Evolutionary conservation across 805 yeast species (phyloP), one percentile per base, ranked within the genome.

Genomic region (Nakazawaea holstii): DNA sequence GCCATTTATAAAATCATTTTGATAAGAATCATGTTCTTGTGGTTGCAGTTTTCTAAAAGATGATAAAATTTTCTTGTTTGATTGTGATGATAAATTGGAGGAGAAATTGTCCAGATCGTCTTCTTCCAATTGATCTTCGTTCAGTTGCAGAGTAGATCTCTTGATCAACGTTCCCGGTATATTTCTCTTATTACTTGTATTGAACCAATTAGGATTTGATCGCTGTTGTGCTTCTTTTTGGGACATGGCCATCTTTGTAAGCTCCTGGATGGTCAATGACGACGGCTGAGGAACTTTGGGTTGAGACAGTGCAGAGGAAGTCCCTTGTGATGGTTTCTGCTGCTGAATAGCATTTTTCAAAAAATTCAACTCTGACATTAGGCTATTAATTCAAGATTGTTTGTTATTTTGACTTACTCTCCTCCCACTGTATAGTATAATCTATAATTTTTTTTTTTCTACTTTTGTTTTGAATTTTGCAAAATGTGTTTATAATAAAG

Each of bases 71-170:
- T 65, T 39, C 35, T 53, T 53, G 20, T 49, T 51, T 2, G 59
- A 45, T 39, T 55, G 53, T 31, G 61, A 59, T 2, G 66, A 61
- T 15, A 59, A 37, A 14, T 50, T 52, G 10, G 61, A 57, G 2
- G 52, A 50, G 11, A 39, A 43, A n/a, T 36, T 35, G 9, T 41
- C 43, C 11, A 49, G 20, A 10, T 37, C 44, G 3, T 46, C 46
- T 1, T 42, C 39, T 26, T 50, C 50, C 2, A 43, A 26, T 29
- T 42, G 41, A 37, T 41, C 40, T 27, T 56, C 57, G 38, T 57
- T 52, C 30, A 49, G 88, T 78, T 0, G 94, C 82, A 39, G 77
- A 67, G 59, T 54, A 6, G 65, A 58, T 54, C 81, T 64, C 52
- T 73, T 75, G 20, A 76, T 60, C 13, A 74, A 66, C 3, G 65